phyloP scores from a whole-genome alignment of 306 rosid species.

The Pterocarpus macrocarpus region DNA sequence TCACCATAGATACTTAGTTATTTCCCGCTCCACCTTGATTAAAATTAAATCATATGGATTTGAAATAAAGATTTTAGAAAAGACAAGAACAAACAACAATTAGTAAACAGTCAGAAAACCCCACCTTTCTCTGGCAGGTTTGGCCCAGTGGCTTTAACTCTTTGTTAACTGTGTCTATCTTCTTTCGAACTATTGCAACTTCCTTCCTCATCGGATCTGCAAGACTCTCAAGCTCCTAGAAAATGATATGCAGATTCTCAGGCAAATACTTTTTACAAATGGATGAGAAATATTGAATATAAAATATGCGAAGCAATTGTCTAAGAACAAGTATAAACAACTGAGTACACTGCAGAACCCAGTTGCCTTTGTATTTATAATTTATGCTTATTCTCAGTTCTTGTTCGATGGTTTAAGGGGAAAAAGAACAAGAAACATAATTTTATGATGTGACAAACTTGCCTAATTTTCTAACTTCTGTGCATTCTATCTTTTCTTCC shows the following conservation, averaged over 20 bases:
- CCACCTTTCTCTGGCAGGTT: too few relatives aligned
- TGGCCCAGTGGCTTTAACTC: constrained; percentile 37
- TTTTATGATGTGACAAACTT: not conserved
- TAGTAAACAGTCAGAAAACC: too few relatives aligned
- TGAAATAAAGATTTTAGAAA: too few relatives aligned
- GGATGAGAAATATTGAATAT: too few relatives aligned
- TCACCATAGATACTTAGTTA: too few relatives aligned
- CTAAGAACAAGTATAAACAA: not conserved
- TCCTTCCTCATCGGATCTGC: constrained; percentile 98
- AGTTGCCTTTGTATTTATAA: not conserved
- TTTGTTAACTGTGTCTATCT: constrained; percentile 86
- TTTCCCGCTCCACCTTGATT: too few relatives aligned
- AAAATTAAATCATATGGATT: too few relatives aligned
- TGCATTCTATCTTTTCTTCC: not conserved
- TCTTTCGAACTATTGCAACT: constrained; percentile 73
- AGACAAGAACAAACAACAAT: too few relatives aligned
- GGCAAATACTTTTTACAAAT: not conserved
- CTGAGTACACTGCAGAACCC: not conserved
- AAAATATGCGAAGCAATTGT: too few relatives aligned
- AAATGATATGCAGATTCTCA: constrained; percentile 42
- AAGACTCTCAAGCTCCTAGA: constrained; percentile 86
- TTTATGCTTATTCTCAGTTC: not conserved
- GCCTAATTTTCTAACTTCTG: not conserved
- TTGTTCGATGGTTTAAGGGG: not conserved
- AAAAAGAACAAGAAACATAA: not conserved